phyloP scores from a whole-genome alignment of 164 flowering plant genomes.

The Pachysandra terminalis region DNA sequence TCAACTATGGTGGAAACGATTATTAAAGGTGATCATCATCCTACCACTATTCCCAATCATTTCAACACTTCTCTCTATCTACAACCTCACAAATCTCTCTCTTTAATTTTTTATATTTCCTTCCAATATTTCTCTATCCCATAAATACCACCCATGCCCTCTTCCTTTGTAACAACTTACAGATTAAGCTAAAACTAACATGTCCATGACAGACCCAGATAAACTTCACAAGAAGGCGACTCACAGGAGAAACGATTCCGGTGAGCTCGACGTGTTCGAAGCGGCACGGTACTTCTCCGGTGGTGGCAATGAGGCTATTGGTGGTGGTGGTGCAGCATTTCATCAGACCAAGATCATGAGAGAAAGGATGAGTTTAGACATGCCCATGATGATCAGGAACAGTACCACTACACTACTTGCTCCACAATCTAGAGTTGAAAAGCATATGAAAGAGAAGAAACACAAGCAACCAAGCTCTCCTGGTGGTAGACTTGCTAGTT shows the following conservation, averaged over 20 bases:
- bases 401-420: too few relatives aligned
- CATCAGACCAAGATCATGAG: slow-evolving; percentile 25
- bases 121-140: background rate
- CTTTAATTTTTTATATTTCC: background rate
- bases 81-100: slow-evolving; percentile 2
- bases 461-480: slow-evolving; percentile 84
- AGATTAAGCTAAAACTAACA: too few relatives aligned
- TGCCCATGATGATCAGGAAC: slow-evolving; percentile 29
- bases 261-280: slow-evolving; percentile 87
- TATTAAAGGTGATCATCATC: slow-evolving; percentile 16
- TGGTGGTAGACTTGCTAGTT: slow-evolving; percentile 65
- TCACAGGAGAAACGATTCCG: slow-evolving; percentile 56
- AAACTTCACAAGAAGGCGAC: slow-evolving; percentile 33
- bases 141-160: background rate
- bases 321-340: slow-evolving; percentile 10
- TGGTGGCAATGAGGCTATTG: slow-evolving; percentile 30
- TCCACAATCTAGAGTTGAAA: slow-evolving; percentile 24
- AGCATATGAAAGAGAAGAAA: slow-evolving; percentile 43
- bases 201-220: slow-evolving; percentile 41
- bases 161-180: background rate
- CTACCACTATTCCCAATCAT: slow-evolving; percentile 46
- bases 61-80: slow-evolving; percentile 29
- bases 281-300: slow-evolving; percentile 78
- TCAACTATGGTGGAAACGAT: slow-evolving; percentile 14
- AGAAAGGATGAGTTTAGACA: slow-evolving; percentile 66